Percentiles rank a stretch among this genome's conserved stretches.
These are phyloP conservation scores for Pythium periplocum DNA, from an alignment of 352 stramenopile genomes.

Conservation along the genomic window DNA sequence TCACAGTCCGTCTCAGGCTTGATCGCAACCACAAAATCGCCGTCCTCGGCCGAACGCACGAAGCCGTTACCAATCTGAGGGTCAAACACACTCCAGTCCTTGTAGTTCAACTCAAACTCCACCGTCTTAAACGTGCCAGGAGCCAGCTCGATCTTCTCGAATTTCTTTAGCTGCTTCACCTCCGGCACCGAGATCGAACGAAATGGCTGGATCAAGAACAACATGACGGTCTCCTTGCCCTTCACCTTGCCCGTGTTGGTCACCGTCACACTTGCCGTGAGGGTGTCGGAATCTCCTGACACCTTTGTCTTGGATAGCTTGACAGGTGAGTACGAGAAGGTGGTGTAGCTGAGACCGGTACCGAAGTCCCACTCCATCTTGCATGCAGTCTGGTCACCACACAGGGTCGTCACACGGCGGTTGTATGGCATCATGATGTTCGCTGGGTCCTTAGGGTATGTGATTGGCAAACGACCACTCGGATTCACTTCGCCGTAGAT, in stretches of 20 bases:
- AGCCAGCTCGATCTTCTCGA: constrained; percentile 62
- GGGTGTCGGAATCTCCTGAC: constrained; percentile 15
- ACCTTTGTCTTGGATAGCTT: constrained; percentile 32
- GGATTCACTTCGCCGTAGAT: constrained; percentile 72
- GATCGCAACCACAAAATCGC: constrained; percentile 40
- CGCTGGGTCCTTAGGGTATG: constrained; percentile 45
- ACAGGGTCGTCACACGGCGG: constrained; percentile 29
- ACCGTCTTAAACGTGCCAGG: constrained; percentile 36
- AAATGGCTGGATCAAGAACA: constrained; percentile 71
- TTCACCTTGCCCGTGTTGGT: constrained; percentile 51
- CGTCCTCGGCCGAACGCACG: constrained; percentile 24
- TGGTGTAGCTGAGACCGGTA: constrained; percentile 62
- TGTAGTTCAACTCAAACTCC: constrained; percentile 27
- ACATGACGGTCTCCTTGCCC: constrained; percentile 71
- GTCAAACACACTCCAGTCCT: constrained; percentile 38
- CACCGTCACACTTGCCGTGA: constrained; percentile 55
- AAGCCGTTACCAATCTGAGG: constrained; percentile 47
- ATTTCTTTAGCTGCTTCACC: constrained; percentile 78
- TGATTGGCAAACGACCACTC: constrained; percentile 71
- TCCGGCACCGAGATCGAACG: constrained; percentile 61
- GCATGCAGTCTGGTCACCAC: constrained; percentile 31
- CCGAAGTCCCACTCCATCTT: constrained; percentile 69
- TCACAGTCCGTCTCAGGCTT: constrained; percentile 36
- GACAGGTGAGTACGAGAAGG: constrained; percentile 48
- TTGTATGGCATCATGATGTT: constrained; percentile 32